Evolutionary conservation across 768 basidiomycete species (phyloP).

Genomic region (Boletus tomentosulus): DNA sequence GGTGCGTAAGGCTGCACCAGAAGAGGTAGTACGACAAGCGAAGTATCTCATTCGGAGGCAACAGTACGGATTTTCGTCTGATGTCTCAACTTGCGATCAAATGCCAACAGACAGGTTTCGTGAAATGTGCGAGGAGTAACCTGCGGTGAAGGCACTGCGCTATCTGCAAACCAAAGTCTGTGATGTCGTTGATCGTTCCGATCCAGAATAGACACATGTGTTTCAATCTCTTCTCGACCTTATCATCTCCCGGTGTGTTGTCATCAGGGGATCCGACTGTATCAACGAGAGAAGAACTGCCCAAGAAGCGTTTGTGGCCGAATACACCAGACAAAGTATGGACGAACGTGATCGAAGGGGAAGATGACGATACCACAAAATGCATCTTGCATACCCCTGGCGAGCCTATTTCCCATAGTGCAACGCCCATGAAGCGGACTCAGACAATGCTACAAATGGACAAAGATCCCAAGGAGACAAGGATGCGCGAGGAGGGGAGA

Average conservation of each 20-base stretch:
- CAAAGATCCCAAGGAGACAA: constrained; percentile 27
- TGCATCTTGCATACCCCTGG: background rate
- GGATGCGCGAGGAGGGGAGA: constrained; percentile 25
- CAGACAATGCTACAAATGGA: constrained; percentile 24
- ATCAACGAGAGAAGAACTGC: constrained; percentile 27
- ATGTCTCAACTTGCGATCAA: background rate
- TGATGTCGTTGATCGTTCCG: constrained; percentile 64
- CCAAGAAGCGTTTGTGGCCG: constrained; percentile 44
- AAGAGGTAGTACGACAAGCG: constrained; percentile 61
- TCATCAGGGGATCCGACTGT: background rate
- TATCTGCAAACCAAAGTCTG: constrained; percentile 72
- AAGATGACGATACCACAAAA: constrained; percentile 16
- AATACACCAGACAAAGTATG: constrained; percentile 39
- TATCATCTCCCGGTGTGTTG: constrained; percentile 41
- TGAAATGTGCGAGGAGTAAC: constrained; percentile 67
- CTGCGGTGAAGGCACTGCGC: constrained; percentile 57
- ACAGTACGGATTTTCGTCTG: constrained; percentile 44
- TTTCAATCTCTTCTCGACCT: constrained; percentile 65
- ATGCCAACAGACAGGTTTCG: constrained; percentile 51
- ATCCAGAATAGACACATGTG: constrained; percentile 52
- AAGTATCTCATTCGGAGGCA: constrained; percentile 65
- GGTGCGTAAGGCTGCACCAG: constrained; percentile 48
- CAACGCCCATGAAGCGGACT: constrained; percentile 14
- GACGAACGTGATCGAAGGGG: constrained; percentile 40
- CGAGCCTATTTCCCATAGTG: background rate